Percentiles rank a stretch among this genome's conserved stretches.
phyloP scores from a whole-genome alignment of 495 filamentous ascomycete species.

The Aspergillus asperescens region DNA sequence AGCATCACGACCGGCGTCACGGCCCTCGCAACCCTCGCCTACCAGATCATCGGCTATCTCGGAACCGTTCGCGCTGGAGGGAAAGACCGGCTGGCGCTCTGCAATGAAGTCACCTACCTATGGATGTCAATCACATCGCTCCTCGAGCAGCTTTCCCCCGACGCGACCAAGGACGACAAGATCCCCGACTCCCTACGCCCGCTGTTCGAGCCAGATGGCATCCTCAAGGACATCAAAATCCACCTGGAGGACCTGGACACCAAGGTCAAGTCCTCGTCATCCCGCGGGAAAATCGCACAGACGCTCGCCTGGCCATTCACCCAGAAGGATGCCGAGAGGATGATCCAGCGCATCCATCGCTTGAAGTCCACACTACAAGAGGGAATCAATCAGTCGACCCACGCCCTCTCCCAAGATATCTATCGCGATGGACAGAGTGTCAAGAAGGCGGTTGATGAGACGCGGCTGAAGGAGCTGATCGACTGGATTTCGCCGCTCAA shows the following conservation, averaged over 20 bases:
- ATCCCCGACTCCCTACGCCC: slow-evolving; percentile 3
- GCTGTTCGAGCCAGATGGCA: slow-evolving; percentile 3
- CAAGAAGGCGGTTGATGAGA: slow-evolving; percentile 5
- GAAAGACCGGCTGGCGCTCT: slow-evolving; percentile 2
- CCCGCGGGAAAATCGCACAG: background rate
- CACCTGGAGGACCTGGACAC: background rate
- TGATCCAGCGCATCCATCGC: slow-evolving; percentile 1
- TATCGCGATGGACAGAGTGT: slow-evolving; percentile 5
- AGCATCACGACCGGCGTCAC: slow-evolving; percentile 6
- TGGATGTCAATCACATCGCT: slow-evolving; percentile 4
- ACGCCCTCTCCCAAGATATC: background rate
- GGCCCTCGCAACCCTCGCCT: slow-evolving; percentile 1
- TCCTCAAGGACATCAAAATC: slow-evolving; percentile 6
- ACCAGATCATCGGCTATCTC: slow-evolving; percentile 7
- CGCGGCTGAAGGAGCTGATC: slow-evolving; percentile 7
- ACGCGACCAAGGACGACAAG: slow-evolving; percentile 1
- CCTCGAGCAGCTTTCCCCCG: slow-evolving; percentile 4
- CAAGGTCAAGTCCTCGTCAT: background rate
- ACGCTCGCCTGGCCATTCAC: slow-evolving; percentile 8
- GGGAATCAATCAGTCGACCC: slow-evolving; percentile 5
- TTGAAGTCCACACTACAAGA: slow-evolving; percentile 4
- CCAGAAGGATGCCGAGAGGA: slow-evolving; percentile 5
- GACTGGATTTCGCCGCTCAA: slow-evolving; percentile 10
- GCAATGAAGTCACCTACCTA: background rate
- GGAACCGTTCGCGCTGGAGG: background rate